phyloP scores from a whole-genome alignment of 2,329 filamentous ascomycete genomes.

The Endothia cerciana region DNA sequence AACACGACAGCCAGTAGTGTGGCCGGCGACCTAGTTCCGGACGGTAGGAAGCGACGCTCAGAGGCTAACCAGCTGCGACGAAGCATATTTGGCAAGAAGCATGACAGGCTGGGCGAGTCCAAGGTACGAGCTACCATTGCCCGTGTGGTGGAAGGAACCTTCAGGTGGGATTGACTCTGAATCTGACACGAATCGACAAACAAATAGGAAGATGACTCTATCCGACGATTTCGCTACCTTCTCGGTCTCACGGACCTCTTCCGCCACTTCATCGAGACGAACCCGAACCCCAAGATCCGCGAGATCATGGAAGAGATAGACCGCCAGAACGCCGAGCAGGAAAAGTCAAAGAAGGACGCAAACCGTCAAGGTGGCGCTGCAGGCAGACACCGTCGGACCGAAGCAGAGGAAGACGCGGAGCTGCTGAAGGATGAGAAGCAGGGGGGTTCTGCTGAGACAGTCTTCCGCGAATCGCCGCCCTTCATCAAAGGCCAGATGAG shows the following conservation, averaged over 20 bases:
- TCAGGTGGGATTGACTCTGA: neutral
- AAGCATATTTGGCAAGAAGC: constrained; percentile 93
- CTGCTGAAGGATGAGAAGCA: constrained; percentile 83
- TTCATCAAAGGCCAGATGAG: constrained; percentile 90
- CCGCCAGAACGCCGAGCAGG: constrained; percentile 80
- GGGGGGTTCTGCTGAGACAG: constrained; percentile 81
- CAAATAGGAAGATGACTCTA: constrained; percentile 85
- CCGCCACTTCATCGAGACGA: constrained; percentile 98
- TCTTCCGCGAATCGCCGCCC: constrained; percentile 92
- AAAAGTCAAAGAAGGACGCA: constrained; percentile 72
- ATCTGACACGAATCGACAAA: constrained; percentile 24
- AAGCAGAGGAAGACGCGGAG: constrained; percentile 97
- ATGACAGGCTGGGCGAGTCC: constrained; percentile 86
- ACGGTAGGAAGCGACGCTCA: constrained; percentile 83
- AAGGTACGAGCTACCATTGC: constrained; percentile 63
- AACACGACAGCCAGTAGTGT: constrained; percentile 83
- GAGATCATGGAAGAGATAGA: constrained; percentile 95
- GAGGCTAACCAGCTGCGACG: constrained; percentile 89
- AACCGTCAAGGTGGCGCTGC: constrained; percentile 83
- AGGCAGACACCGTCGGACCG: constrained; percentile 80
- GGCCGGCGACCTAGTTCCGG: constrained; percentile 70
- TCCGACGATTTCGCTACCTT: constrained; percentile 91
- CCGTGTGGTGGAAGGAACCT: neutral
- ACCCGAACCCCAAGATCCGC: constrained; percentile 91
- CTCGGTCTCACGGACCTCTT: constrained; percentile 95